Evolutionary conservation across 2,329 filamentous ascomycete species (phyloP).

Genomic region (Neocatenulostroma microsporum): DNA sequence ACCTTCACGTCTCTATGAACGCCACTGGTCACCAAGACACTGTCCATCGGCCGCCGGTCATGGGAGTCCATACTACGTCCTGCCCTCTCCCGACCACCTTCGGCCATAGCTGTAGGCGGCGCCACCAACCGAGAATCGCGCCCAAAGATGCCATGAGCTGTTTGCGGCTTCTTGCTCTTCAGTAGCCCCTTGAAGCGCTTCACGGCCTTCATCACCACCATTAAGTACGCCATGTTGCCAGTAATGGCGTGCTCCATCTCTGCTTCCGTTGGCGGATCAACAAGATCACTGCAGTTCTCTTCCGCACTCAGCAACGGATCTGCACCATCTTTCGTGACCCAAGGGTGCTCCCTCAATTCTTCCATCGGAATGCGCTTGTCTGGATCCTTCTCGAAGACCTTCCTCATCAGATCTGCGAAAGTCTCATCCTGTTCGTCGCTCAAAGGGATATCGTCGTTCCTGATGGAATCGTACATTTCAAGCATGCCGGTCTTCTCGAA

Average conservation of each 20-base stretch:
- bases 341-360: constrained; percentile 74
- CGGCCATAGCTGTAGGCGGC: constrained; percentile 48
- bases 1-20: constrained; percentile 42
- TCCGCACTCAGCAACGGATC: constrained; percentile 72
- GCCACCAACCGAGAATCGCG: constrained; percentile 51
- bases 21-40: constrained; percentile 46
- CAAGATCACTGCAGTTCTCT: constrained; percentile 74
- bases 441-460: constrained; percentile 57
- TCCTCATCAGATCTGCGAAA: constrained; percentile 66
- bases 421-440: constrained; percentile 56
- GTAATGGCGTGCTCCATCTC: constrained; percentile 91
- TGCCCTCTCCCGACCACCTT: too few species aligned
- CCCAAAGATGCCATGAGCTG: constrained; percentile 54
- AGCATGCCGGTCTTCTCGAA: constrained; percentile 73
- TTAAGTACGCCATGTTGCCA: constrained; percentile 73
- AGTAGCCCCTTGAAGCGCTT: constrained; percentile 76
- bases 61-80: constrained; percentile 42
- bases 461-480: constrained; percentile 85
- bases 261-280: constrained; percentile 79
- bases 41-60: constrained; percentile 44
- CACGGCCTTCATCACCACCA: constrained; percentile 87
- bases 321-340: constrained; percentile 75
- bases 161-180: constrained; percentile 46
- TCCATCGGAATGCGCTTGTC: constrained; percentile 73
- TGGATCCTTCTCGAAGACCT: constrained; percentile 77